phyloP scores from a whole-genome alignment of 1,284 basidiomycete species.

The Malassezia psittaci region DNA sequence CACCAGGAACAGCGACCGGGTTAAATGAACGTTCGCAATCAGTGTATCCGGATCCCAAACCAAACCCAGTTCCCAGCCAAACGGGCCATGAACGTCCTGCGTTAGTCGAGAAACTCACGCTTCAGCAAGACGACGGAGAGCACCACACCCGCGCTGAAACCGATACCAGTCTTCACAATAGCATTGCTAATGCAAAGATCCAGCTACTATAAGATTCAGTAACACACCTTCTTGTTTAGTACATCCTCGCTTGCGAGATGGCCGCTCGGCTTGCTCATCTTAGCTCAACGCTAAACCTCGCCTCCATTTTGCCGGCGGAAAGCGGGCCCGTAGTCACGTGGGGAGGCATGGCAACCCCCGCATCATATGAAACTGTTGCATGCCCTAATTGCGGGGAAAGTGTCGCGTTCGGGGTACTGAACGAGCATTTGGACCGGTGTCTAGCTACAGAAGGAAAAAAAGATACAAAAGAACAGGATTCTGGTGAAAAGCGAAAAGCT shows the following conservation, averaged over 20 bases:
- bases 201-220: neutral
- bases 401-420: constrained; percentile 29
- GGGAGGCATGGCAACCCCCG: constrained; percentile 5
- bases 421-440: constrained; percentile 37
- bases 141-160: constrained; percentile 85
- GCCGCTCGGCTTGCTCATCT: constrained; percentile 13
- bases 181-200: constrained; percentile 50
- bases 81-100: constrained; percentile 93
- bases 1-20: constrained; percentile 80
- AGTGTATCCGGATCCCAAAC: constrained; percentile 69
- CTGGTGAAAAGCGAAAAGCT: neutral
- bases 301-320: neutral
- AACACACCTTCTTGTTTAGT: constrained; percentile 14
- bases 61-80: constrained; percentile 81
- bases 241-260: constrained; percentile 16
- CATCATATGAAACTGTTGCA: constrained; percentile 21
- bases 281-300: neutral
- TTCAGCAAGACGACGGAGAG: constrained; percentile 88
- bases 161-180: constrained; percentile 66
- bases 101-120: constrained; percentile 57
- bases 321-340: constrained; percentile 5
- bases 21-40: constrained; percentile 96
- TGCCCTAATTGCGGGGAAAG: constrained; percentile 30
- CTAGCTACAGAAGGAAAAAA: constrained; percentile 8
- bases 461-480: neutral